Evolutionary conservation across 2,329 filamentous ascomycete species (phyloP).

Genomic region (Aspergillus novofumigatus): DNA sequence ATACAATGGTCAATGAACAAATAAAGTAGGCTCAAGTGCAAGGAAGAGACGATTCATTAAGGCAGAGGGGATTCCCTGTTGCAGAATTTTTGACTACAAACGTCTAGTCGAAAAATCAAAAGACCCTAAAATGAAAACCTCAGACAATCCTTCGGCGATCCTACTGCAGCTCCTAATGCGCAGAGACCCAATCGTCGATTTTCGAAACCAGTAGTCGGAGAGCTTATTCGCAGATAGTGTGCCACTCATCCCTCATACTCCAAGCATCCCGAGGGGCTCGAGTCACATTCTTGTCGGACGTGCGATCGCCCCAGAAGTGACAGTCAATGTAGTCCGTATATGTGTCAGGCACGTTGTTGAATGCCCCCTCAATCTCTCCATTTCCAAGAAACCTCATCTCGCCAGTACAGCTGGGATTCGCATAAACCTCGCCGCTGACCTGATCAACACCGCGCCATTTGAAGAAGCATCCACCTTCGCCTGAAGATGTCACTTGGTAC

Average conservation of each 20-base stretch:
- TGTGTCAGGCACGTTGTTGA: not conserved
- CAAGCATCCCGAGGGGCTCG: not conserved
- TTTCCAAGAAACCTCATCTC: slow-evolving; percentile 5
- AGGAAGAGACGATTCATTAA: not conserved
- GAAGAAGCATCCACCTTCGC: slow-evolving; percentile 2
- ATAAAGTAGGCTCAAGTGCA: not conserved
- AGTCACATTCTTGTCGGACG: not conserved
- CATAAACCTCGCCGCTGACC: not conserved
- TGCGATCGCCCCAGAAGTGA: slow-evolving; percentile 3
- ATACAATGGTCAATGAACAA: not conserved
- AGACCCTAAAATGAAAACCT: not conserved
- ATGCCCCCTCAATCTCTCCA: slow-evolving; percentile 3
- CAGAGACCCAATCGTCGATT: not conserved
- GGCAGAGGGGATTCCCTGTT: too few relatives aligned
- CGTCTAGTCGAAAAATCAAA: not conserved
- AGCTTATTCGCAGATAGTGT: not conserved
- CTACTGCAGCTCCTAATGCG: not conserved
- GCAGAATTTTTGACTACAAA: not conserved
- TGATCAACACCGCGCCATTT: slow-evolving; percentile 1
- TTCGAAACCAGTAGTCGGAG: not conserved
- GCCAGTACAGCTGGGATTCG: not conserved
- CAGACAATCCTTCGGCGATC: not conserved
- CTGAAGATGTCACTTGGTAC: not conserved
- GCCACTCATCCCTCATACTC: slow-evolving; percentile 1
- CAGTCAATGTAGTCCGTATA: not conserved